A percentile compares a stretch with the other conserved stretches of the same genome.
phyloP scores from a whole-genome alignment of 2,329 filamentous ascomycete genomes.

The Pseudogymnoascus sp. region DNA sequence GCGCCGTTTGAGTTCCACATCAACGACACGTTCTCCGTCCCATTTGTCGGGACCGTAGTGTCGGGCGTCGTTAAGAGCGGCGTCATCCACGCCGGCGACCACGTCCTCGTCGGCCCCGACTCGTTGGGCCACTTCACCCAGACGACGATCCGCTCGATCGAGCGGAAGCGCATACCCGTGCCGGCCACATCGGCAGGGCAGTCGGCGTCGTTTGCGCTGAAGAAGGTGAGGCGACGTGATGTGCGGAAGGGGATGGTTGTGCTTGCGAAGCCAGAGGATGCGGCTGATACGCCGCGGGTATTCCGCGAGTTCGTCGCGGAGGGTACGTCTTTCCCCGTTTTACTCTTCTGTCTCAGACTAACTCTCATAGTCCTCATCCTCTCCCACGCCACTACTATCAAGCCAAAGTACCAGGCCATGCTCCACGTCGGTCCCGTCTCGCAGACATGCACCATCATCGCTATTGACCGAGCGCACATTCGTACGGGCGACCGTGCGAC shows the following conservation, averaged over 20 bases:
- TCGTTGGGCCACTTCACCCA: conserved; percentile 80
- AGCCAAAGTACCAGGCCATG: conserved; percentile 96
- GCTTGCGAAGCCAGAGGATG: conserved; percentile 63
- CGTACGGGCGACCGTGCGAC: conserved; percentile 88
- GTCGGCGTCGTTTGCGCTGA: conserved; percentile 83
- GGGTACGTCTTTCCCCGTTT: conserved; percentile 36
- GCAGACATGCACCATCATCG: conserved; percentile 94
- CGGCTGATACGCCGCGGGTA: conserved; percentile 58
- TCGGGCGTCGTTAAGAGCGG: conserved; percentile 86
- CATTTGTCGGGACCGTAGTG: conserved; percentile 92
- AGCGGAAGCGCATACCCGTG: conserved; percentile 84
- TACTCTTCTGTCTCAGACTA: background rate
- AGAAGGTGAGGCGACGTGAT: conserved; percentile 79
- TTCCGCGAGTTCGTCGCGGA: conserved; percentile 71
- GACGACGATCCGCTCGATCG: conserved; percentile 84
- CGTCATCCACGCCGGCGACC: conserved; percentile 83
- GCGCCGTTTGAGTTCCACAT: conserved; percentile 91
- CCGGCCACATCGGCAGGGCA: conserved; percentile 85
- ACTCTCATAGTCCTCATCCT: conserved; percentile 67
- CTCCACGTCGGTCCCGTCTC: conserved; percentile 90
- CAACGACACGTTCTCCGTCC: conserved; percentile 97
- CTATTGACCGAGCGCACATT: conserved; percentile 93
- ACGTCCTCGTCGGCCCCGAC: conserved; percentile 81
- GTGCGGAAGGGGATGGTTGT: conserved; percentile 98
- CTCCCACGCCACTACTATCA: conserved; percentile 93